Base-by-base conservation (phyloP, 345 rosid species). In the Euphorbia pulcherrima region DNA sequence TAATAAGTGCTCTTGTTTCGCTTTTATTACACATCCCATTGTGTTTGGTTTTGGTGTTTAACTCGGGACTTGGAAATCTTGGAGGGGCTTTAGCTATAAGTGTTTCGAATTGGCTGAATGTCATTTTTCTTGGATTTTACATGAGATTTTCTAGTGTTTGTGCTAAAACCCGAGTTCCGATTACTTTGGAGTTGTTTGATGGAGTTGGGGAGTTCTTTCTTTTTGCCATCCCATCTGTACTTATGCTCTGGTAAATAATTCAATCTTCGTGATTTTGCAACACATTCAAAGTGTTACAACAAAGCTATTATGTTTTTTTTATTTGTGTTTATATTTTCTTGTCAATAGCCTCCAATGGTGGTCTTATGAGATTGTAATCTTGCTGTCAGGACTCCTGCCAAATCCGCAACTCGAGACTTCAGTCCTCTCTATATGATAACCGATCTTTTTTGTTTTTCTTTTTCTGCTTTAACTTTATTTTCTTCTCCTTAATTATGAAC, bases 101-200 rank as follows among this genome's bases (percentile, higher is more conserved):
- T 29, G 40, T 72, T 16, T 72, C 74, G 1, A 37, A 68, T 46
- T 77, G 80, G 80, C 60, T 77, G 65, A 72, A 77, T 64, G 80
- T 37, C 1, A 20, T 58, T 13, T 64, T 72, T 18, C 74, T 77
- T 51, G 33, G 24, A 14, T 33, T 64, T 16, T 72, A 68, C 60
- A 54, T 72, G 18, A 69, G 14, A 21, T 41, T 24, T 56, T 77
- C 77, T 40, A 5, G 60, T 13, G 41, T 29, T 13, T 77, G 76
- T 64, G 71, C 68, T 24, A 77, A 64, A 60, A 68, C 80, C 51
- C 57, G 74, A 0, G 73, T 47, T 33, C 39, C 71, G 4, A 21
- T 77, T 41, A 64, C 76, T 8, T 58, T 51, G 50, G 71, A 72
- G 47, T 23, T 64, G 33, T 59, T 72, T 59, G 65, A 35, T 3